Evolutionary conservation across 768 basidiomycete genomes (phyloP), one percentile per base, ranked within the genome.

Genomic region (Psilocybe cyanescens): DNA sequence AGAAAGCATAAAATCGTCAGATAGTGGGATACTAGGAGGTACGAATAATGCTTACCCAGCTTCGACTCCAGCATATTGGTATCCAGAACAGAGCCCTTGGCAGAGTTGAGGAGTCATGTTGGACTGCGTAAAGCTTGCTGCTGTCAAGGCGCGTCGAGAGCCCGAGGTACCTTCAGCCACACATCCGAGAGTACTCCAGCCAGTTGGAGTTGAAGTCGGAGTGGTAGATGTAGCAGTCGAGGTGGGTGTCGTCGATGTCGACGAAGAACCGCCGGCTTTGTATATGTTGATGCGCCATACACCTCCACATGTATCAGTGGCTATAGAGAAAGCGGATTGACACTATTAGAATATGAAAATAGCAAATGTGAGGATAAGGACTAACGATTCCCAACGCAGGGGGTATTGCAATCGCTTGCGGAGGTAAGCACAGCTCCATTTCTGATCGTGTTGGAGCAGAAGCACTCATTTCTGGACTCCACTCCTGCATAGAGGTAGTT

Each of bases 391-490:
- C 75, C 76, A 12, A 70, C 66, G 52, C 77, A 78, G 2, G 71
- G 9, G 70, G 68, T 73, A 6, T 67, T 68, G 59, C 77, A 77
- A 19, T 76, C 70, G 14, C 59, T 64, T 14, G 70, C 68, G 2
- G 70, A 52, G 7, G 69, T 64, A 0, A 17, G 57, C 3, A 63
- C 19, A 3, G 63, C 71, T 8, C 70, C 71, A 9, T 64, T 16
- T 4, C 64, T 65, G 17, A 76, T 65, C 0, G 64, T 61, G 17
- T 69, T 64, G 1, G 69, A 66, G 49, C 74, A 77, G 66, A 64
- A 77, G 57, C 76, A 76, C 58, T 77, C 74, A 0, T 62, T 58
- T 8, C 74, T 71, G 50, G 74, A 76, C 55, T 77, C 75, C 11
- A 72, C 66, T 0, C 75, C 77, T 3, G 67, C 74, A 50, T 69